These are phyloP conservation scores for Tremella yokohamensis DNA, from an alignment of 768 basidiomycete genomes.

Conservation along the genomic window DNA sequence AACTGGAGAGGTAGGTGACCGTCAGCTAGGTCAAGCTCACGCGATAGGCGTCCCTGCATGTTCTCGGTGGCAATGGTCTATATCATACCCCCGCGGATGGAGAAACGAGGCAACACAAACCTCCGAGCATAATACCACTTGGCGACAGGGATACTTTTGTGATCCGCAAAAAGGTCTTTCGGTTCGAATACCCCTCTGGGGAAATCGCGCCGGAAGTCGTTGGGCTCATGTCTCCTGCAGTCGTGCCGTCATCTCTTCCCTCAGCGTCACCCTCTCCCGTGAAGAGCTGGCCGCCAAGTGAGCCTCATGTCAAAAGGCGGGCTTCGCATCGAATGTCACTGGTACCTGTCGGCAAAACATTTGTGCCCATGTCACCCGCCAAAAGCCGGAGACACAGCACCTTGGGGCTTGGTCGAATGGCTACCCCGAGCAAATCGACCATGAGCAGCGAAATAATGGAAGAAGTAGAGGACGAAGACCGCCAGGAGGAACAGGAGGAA, in stretches of 20 bases:
- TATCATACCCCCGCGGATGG: slow-evolving; percentile 22
- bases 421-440: slow-evolving; percentile 13
- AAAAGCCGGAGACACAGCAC: slow-evolving; percentile 31
- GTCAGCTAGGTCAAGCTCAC: background rate
- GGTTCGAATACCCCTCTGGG: slow-evolving; percentile 41
- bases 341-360: slow-evolving; percentile 34
- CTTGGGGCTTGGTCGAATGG: slow-evolving; percentile 17
- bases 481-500: slow-evolving; percentile 16
- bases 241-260: slow-evolving; percentile 10
- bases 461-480: slow-evolving; percentile 16
- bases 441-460: slow-evolving; percentile 10
- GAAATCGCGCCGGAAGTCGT: background rate
- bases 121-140: slow-evolving; percentile 23
- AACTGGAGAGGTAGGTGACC: slow-evolving; percentile 29
- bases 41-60: slow-evolving; percentile 33
- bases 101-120: slow-evolving; percentile 17
- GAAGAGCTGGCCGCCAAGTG: background rate
- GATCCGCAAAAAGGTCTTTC: slow-evolving; percentile 45
- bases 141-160: slow-evolving; percentile 38
- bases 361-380: slow-evolving; percentile 38
- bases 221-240: slow-evolving; percentile 9
- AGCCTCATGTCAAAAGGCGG: background rate
- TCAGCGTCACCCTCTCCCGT: background rate
- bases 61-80: slow-evolving; percentile 40
- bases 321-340: slow-evolving; percentile 38